Percentiles rank a stretch among this genome's conserved stretches.
phyloP scores from a whole-genome alignment of 805 yeast genomes.

The Saccharomyces mikatae region DNA sequence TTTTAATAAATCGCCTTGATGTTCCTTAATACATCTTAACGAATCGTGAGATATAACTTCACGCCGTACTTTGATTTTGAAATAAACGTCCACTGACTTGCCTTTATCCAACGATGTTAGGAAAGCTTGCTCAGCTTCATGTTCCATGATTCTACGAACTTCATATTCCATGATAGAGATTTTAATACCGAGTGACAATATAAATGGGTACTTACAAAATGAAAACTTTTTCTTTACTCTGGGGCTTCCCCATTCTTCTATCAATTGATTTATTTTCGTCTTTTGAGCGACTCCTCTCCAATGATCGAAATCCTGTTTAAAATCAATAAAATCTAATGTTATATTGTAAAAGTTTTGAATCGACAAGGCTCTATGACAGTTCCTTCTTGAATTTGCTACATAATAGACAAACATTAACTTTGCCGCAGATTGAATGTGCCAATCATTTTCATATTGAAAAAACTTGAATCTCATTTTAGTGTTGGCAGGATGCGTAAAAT shows the following conservation, averaged over 20 bases:
- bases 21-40: slow-evolving; percentile 48
- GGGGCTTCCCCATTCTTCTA: slow-evolving; percentile 1
- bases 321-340: slow-evolving; percentile 70
- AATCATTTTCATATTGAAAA: slow-evolving; percentile 59
- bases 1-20: slow-evolving; percentile 57
- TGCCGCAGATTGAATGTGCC: slow-evolving; percentile 71
- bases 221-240: slow-evolving; percentile 33
- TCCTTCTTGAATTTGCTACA: slow-evolving; percentile 37
- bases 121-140: slow-evolving; percentile 84
- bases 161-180: slow-evolving; percentile 75
- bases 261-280: neutral
- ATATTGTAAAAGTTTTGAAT: slow-evolving; percentile 54
- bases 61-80: slow-evolving; percentile 63
- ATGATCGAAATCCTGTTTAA: slow-evolving; percentile 70
- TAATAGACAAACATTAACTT: slow-evolving; percentile 47
- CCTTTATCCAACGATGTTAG: slow-evolving; percentile 61
- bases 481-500: neutral
- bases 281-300: slow-evolving; percentile 39
- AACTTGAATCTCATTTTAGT: slow-evolving; percentile 20
- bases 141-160: slow-evolving; percentile 71
- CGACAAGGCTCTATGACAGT: slow-evolving; percentile 23
- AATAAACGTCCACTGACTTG: slow-evolving; percentile 55
- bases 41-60: slow-evolving; percentile 66
- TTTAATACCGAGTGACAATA: slow-evolving; percentile 75
- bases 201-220: slow-evolving; percentile 78